Evolutionary conservation across 768 basidiomycete genomes (phyloP), one percentile per base, ranked within the genome.

Genomic region (Leccinum pellstonianum): DNA sequence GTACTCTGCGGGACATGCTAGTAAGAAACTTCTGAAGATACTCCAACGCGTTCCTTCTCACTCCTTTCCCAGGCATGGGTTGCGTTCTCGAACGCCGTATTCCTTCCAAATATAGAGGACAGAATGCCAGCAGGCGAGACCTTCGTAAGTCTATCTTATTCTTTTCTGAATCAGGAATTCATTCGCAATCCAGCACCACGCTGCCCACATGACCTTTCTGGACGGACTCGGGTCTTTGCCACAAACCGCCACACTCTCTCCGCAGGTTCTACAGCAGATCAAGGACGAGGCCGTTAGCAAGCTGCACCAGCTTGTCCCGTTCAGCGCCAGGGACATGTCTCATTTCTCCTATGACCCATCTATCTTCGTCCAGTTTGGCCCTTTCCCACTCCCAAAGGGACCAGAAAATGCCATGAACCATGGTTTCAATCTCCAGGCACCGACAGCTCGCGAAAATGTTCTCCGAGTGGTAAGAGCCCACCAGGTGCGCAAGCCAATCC

Each of bases 201-300:
- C 91, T 5, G 95, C 95, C 1, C 86, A 89, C 63, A 91, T 99
- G 92, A 89, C 91, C 1, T 85, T 93, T 68, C 77, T 98, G 19
- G 97, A 99, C 70, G 95, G 95, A 38, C 76, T 98, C 3, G 86
- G 84, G 37, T 87, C 92, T 3, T 77, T 93, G 17, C 87, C 91
- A 52, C 90, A 90, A 69, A 74, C 88, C 38, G 75, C 87, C 17
- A 76, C 86, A 10, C 86, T 88, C 66, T 85, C 92, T 1, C 70
- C 69, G 15, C 79, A 82, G 3, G 80, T 83, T 4, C 68, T 97
- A 25, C 77, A 72, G n/a, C 70, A 75, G n/a, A 76, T 97, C 52
- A 88, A 85, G 66, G 71, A 70, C 4, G 84, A 86, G 14, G 89
- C 89, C 12, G 58, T 78, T 38, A 60, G 57, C 3, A 81, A 84